Evolutionary conservation across 2,329 filamentous ascomycete genomes (phyloP).

Genomic region (Ascosphaera pollenicola): DNA sequence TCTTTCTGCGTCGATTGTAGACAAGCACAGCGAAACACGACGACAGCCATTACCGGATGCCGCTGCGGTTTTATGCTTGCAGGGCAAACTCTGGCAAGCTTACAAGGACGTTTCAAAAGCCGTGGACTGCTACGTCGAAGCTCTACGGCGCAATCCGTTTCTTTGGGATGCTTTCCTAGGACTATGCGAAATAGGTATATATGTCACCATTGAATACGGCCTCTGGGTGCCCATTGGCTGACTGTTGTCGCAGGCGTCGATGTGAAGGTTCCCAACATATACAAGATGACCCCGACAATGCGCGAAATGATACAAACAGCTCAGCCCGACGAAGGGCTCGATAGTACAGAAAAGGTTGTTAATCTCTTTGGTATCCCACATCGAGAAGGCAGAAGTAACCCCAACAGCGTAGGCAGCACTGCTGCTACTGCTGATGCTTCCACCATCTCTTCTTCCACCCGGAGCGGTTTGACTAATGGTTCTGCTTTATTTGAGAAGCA

Average conservation of each 20-base stretch:
- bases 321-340: conserved; percentile 13
- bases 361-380: too few species aligned
- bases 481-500: conserved; percentile 27
- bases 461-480: too few species aligned
- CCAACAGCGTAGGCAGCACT: too few species aligned
- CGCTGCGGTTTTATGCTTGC: conserved; percentile 57
- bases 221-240: neutral
- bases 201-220: conserved; percentile 1
- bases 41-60: conserved; percentile 62
- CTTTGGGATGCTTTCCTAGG: conserved; percentile 95
- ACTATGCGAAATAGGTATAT: conserved; percentile 52
- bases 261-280: conserved; percentile 67
- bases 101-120: conserved; percentile 66
- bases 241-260: conserved; percentile 37
- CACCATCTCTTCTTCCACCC: too few species aligned
- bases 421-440: too few species aligned
- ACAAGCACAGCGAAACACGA: conserved; percentile 52
- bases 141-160: conserved; percentile 76
- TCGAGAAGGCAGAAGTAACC: too few species aligned
- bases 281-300: conserved; percentile 49
- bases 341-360: too few species aligned
- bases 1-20: conserved; percentile 17
- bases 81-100: conserved; percentile 69
- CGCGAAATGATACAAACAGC: conserved; percentile 24
- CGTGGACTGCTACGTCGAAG: conserved; percentile 66